These are phyloP conservation scores for Mycena sp. DNA, from an alignment of 1,284 basidiomycete genomes.

Conservation along the genomic window DNA sequence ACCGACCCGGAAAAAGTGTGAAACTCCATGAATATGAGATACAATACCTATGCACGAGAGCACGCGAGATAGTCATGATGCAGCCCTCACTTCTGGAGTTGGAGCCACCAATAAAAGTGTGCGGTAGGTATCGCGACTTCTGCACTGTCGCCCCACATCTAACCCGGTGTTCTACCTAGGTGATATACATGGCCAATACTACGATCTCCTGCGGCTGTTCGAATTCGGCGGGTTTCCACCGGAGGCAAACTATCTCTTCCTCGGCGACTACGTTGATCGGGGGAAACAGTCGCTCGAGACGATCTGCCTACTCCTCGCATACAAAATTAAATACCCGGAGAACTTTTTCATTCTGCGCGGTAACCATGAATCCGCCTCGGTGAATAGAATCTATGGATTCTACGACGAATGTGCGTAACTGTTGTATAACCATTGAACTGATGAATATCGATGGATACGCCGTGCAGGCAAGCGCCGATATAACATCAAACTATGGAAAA, in stretches of 20 bases:
- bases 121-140: constrained; percentile 57
- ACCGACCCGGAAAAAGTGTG: constrained; percentile 93
- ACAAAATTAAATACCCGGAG: too few species aligned
- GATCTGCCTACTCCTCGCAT: too few species aligned
- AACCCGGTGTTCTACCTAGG: constrained; percentile 54
- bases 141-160: constrained; percentile 29
- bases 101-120: constrained; percentile 97
- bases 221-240: constrained; percentile 96
- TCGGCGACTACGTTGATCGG: too few species aligned
- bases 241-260: constrained; percentile 95
- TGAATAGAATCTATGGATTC: too few species aligned
- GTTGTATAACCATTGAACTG: constrained; percentile 11
- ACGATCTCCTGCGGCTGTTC: constrained; percentile 92
- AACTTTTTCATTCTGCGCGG: too few species aligned
- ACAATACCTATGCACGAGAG: constrained; percentile 94
- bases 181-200: constrained; percentile 96
- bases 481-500: constrained; percentile 97
- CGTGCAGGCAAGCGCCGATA: constrained; percentile 90
- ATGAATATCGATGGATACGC: constrained; percentile 12
- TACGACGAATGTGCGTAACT: constrained; percentile 89
- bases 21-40: constrained; percentile 96
- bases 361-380: too few species aligned
- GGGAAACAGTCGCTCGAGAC: too few species aligned
- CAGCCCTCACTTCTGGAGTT: constrained; percentile 94
- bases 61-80: constrained; percentile 95